Evolutionary conservation across 2,329 filamentous ascomycete species (phyloP), one percentile per base, ranked within the genome.

Genomic region (Sporothrix luriei): DNA sequence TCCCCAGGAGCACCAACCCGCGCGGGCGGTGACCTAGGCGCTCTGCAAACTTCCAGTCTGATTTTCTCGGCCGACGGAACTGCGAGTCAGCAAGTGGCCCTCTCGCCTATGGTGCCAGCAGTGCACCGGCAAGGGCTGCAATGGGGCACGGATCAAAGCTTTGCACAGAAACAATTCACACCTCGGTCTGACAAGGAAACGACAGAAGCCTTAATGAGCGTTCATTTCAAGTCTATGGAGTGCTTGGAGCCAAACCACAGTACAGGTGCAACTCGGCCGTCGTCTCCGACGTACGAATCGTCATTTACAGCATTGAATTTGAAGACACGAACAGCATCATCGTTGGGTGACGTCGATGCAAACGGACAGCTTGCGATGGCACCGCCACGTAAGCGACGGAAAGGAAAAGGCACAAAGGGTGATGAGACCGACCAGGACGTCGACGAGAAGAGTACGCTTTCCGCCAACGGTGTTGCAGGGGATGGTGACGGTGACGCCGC

Each of bases 111-210:
- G 13, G 54, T 13, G 26, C 11, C 33, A 13, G 4, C 57, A 3
- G 3, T 38, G 10, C 66, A 51, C 33, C 21, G 66, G 11, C 26
- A 54, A 9, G 66, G 75, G 78, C 78, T 48, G 79, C 76, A 68
- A 76, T 78, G 71, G 85, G 90, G 90, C 11, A 90, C 90, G 0
- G 90, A 92, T 77, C 77, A 83, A n/a, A 86, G 82, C 70, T 92
- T 92, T 76, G 83, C 80, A 71, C 78, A 79, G 26, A 77, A 69
- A 21, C 72, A 83, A 72, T 92, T 89, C 74, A 79, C 86, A 7
- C 85, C 88, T 0, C 81, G 82, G 11, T 82, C 84, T 7, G 79
- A 83, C 70, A 84, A 86, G 73, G 87, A 89, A 49, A 86, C 86
- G 2, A 81, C 82, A 43, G 87, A 89, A 70, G 83, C 84, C 14